Evolutionary conservation across 495 filamentous ascomycete species (phyloP).

Genomic region (Staphylotrichum tortipilum): DNA sequence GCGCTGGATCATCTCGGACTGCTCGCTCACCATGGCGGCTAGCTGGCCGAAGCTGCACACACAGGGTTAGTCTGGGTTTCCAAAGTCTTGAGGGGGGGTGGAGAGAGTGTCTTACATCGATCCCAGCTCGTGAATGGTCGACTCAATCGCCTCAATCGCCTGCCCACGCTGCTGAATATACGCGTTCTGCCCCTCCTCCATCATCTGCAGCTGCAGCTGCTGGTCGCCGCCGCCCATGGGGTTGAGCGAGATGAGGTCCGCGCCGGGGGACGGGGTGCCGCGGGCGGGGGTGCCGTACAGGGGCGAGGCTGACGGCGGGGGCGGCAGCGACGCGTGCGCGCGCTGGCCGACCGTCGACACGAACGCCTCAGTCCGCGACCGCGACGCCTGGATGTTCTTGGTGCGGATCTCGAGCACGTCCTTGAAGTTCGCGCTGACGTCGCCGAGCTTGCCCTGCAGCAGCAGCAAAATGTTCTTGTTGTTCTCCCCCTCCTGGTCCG

Average conservation of each 20-base stretch:
- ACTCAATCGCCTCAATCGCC: constrained; percentile 93
- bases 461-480: constrained; percentile 95
- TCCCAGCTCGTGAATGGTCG: constrained; percentile 87
- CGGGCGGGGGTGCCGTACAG: constrained; percentile 74
- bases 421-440: constrained; percentile 90
- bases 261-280: constrained; percentile 45
- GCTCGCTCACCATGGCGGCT: constrained; percentile 95
- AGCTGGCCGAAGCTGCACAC: constrained; percentile 66
- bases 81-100: too few relatives aligned
- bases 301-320: constrained; percentile 68
- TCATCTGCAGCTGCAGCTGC: constrained; percentile 79
- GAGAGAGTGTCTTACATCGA: constrained; percentile 67
- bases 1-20: constrained; percentile 86
- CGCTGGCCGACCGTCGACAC: constrained; percentile 81
- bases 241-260: constrained; percentile 79
- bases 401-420: constrained; percentile 94
- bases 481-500: constrained; percentile 87
- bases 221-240: constrained; percentile 68
- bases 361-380: constrained; percentile 89
- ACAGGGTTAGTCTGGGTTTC: too few relatives aligned
- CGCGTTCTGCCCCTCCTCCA: constrained; percentile 87
- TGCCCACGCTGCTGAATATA: constrained; percentile 92
- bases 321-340: constrained; percentile 47
- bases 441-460: constrained; percentile 88
- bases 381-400: constrained; percentile 94